Percentiles rank a stretch among this genome's conserved stretches.
Evolutionary conservation across 2,329 filamentous ascomycete species (phyloP).

Genomic region (Aspergillus flavus): DNA sequence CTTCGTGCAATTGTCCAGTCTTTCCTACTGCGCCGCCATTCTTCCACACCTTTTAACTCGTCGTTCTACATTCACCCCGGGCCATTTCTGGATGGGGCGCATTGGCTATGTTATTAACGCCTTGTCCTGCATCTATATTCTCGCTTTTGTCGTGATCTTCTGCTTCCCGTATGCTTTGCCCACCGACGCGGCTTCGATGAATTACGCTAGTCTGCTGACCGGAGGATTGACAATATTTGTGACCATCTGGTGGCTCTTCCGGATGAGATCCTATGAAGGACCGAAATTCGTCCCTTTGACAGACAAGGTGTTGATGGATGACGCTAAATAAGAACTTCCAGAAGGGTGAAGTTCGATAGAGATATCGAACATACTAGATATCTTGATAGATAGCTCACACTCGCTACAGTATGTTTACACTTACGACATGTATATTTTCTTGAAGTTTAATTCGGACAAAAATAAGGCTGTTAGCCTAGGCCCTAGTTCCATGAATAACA

Average conservation of each 20-base stretch:
- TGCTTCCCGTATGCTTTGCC: constrained; percentile 59
- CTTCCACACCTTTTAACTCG: constrained; percentile 54
- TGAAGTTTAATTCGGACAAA: not conserved
- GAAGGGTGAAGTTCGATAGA: not conserved
- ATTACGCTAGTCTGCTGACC: constrained; percentile 57
- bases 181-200: constrained; percentile 53
- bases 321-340: constrained; percentile 27
- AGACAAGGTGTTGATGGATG: constrained; percentile 35
- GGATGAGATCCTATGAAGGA: constrained; percentile 37
- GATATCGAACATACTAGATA: not conserved
- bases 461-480: not conserved
- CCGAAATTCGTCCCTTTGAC: constrained; percentile 40
- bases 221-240: constrained; percentile 56
- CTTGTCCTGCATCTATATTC: constrained; percentile 55
- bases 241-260: constrained; percentile 48
- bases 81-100: constrained; percentile 57
- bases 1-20: constrained; percentile 59
- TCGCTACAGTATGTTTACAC: not conserved
- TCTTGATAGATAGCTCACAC: not conserved
- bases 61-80: constrained; percentile 54
- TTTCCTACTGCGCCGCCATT: constrained; percentile 59
- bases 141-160: constrained; percentile 61
- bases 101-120: constrained; percentile 55
- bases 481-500: not conserved
- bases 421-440: not conserved